Percentiles rank a stretch among this genome's conserved stretches.
Evolutionary conservation across 2,329 filamentous ascomycete species (phyloP).

Genomic region (Botrytis galanthina): DNA sequence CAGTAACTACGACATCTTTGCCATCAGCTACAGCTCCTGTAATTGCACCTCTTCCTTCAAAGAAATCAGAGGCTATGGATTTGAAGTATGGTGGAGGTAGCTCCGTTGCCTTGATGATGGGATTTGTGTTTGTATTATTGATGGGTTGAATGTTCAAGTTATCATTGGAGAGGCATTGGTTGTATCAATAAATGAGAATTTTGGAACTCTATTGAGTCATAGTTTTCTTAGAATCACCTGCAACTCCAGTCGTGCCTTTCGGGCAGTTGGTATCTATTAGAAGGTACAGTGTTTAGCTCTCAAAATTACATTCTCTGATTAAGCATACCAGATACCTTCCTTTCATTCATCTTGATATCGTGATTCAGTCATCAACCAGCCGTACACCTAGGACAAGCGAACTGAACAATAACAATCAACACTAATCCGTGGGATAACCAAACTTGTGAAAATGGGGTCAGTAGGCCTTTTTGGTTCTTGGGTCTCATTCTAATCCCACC

Average conservation of each 20-base stretch:
- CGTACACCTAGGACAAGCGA: background rate
- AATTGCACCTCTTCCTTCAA: background rate
- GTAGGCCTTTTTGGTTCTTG: background rate
- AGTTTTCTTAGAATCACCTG: slow-evolving; percentile 1
- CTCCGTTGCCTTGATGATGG: slow-evolving; percentile 9
- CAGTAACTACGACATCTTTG: background rate
- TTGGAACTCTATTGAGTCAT: background rate
- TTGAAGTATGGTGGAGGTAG: slow-evolving; percentile 8
- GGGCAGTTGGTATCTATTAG: background rate
- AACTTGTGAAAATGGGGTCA: background rate
- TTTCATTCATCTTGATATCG: background rate
- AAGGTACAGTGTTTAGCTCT: background rate
- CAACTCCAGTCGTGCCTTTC: background rate
- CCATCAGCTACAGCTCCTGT: background rate
- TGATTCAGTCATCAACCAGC: too few relatives aligned
- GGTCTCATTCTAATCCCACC: background rate
- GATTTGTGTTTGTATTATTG: slow-evolving; percentile 13
- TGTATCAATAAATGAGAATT: background rate
- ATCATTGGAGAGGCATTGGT: too few relatives aligned
- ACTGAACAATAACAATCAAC: too few relatives aligned
- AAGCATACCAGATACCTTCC: background rate
- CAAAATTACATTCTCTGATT: background rate
- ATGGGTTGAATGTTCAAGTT: background rate
- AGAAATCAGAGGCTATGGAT: slow-evolving; percentile 12
- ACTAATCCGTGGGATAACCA: background rate